Evolutionary conservation across 208 protist genomes (phyloP), one percentile per base, ranked within the genome.

Genomic region (Angomonas deanei): DNA sequence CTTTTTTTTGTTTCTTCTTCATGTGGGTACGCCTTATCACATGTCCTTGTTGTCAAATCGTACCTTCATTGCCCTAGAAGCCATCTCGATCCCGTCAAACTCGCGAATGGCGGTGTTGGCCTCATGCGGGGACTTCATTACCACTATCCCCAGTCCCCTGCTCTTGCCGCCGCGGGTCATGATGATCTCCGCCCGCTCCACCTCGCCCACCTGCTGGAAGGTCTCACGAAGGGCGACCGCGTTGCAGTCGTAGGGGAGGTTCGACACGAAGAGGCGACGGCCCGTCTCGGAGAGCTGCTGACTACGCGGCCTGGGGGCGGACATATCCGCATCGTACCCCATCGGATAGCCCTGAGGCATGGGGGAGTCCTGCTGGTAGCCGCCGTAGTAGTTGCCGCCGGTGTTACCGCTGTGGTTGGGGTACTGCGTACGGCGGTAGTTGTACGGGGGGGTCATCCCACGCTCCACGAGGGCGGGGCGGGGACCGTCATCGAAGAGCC

Each of bases 81-180:
- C 82, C 86, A 93, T 93, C 67, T 87, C 82, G 66, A 93, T 88
- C 31, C 82, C 83, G 46, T 93, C 86, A 70, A 93, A 93, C 72
- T 93, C 86, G 8, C 63, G 73, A 75, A 93, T 88, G 1, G 86
- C 86, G 38, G 84, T 46, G 50, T 65, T 72, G 2, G 86, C 74
- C 67, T 93, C 82, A 4, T 84, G 72, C 49, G 78, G 74, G 27
- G 76, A 74, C 66, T 76, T 82, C 82, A 93, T 90, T 23, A 88
- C 80, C 13, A 93, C 78, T 53, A 87, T 85, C 26, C 82, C 86
- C 77, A 86, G 82, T 21, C 86, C 82, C 5, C 83, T 63, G 75
- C 79, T 85, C 74, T 86, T 85, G 39, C 83, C 83, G 65, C 83
- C 84, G 33, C 76, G 74, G 31, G 73, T 79, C 46, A 85, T 48